These are phyloP conservation scores for Hortiboletus rubellus DNA, from an alignment of 1,284 basidiomycete species.

Conservation along the genomic window DNA sequence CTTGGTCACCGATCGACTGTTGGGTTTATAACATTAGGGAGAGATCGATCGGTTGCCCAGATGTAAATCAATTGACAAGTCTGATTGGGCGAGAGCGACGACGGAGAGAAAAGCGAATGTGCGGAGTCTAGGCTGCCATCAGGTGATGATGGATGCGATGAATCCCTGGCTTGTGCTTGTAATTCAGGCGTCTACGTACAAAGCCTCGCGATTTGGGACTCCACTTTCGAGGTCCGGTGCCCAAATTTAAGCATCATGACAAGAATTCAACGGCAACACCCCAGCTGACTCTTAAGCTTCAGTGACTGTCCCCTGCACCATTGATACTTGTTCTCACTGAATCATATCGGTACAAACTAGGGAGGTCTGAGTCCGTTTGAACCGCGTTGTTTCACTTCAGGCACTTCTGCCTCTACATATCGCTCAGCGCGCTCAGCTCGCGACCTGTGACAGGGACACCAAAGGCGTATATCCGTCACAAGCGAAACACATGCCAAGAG, in stretches of 20 bases:
- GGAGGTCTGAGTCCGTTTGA: not conserved
- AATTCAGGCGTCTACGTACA: conserved; percentile 5
- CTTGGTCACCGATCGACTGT: not conserved
- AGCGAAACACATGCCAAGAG: conserved; percentile 61
- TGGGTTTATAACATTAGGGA: not conserved
- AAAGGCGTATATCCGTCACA: not conserved
- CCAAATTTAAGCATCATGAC: conserved; percentile 25
- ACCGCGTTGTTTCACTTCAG: not conserved
- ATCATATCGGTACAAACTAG: not conserved
- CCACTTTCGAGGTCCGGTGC: conserved; percentile 16
- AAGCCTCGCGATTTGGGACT: conserved; percentile 17
- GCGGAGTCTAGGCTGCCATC: no score
- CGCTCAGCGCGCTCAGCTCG: not conserved
- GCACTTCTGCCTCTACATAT: not conserved
- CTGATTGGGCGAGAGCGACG: not conserved
- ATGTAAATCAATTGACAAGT: not conserved
- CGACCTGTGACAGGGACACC: conserved; percentile 2
- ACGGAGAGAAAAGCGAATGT: not conserved
- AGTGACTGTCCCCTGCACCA: conserved; percentile 2
- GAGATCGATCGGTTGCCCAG: not conserved
- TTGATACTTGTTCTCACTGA: not conserved
- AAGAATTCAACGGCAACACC: not conserved
- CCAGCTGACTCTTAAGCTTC: not conserved
- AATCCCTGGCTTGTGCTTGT: not conserved
- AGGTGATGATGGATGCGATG: no score